Base-by-base conservation (phyloP, 2,329 filamentous ascomycete genomes). In the Thelonectria olida region DNA sequence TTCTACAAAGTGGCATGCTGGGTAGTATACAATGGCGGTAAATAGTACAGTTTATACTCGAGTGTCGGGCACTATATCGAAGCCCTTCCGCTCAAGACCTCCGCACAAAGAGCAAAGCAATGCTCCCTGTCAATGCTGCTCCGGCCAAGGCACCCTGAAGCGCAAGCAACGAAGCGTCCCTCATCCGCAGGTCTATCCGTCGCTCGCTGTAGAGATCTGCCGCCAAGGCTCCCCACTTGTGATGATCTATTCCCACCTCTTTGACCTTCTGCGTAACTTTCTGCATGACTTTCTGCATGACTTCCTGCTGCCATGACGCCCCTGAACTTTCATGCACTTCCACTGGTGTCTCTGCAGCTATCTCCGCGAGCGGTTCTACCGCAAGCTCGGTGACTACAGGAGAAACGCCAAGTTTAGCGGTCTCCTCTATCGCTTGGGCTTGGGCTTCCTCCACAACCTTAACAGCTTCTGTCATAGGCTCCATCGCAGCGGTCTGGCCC, bases 81-180 rank as follows among this genome's bases (percentile, higher is more conserved):
- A 61, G 53, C 54, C 51, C 22, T 27, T 47, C 20, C n/a, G 49
- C 31, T 70, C 66, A 75, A 61, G 67, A 68, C 57, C 68, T 69
- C 59, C 82, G 76, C 48, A 82, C 73, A 20, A 85, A 66, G 42
- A 86, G 71, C 41, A 88, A 65, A 5, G 82, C 81, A 53, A 90
- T 68, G 38, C 85, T 75, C 34, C 84, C 85, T 53, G 84, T 85
- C 15, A 91, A 66, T 0, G 84, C 82, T 10, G 88, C 90, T n/a
- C 91, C 91, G 0, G 87, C 84, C 25, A 86, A 82, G 7, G 85
- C 88, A 55, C 90, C 86, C 76, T 93, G 87, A 34, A 92, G 77
- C 49, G 86, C 89, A 66, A 92, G 79, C n/a, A 90, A 76, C 2
- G 91, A 92, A 28, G 90, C 79, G 69, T 94, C 91, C 53, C 86